Conservation (phyloP, 2,329 filamentous ascomycete species). For the Cercospora janseana region DNA sequence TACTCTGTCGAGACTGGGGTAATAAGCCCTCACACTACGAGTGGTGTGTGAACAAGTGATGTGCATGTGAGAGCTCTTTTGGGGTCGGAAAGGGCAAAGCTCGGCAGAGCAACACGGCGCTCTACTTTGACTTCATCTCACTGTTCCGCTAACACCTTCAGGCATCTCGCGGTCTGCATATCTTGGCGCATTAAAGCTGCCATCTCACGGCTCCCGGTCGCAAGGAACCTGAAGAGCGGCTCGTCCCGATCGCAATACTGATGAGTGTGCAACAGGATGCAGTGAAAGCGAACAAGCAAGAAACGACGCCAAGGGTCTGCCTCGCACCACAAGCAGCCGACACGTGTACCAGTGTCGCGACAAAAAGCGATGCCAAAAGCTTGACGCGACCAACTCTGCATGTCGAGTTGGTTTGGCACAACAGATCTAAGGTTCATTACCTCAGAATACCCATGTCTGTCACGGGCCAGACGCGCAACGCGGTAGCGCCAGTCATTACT, state of each 20-base stretch:
- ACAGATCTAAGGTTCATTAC: neutral
- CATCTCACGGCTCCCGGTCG: no score
- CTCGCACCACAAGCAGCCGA: neutral
- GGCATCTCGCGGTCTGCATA: neutral
- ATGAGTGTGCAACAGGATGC: no score
- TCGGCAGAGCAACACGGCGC: neutral
- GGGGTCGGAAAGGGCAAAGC: neutral
- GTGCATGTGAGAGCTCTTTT: no score
- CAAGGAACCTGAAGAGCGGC: no score
- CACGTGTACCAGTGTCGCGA: neutral
- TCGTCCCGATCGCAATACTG: no score
- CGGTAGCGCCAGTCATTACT: neutral
- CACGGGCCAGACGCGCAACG: neutral
- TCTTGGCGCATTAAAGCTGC: no score
- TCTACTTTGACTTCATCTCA: constrained; percentile 4
- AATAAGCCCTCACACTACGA: no score
- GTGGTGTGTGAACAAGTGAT: no score
- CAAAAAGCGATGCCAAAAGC: neutral
- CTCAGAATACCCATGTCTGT: neutral
- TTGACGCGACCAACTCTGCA: neutral
- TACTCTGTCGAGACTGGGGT: no score
- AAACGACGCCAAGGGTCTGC: no score
- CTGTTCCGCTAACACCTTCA: neutral
- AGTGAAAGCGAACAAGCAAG: no score
- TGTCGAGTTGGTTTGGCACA: neutral